Conservation (phyloP, 2,329 filamentous ascomycete species). For the Fusarium oligoseptatum region DNA sequence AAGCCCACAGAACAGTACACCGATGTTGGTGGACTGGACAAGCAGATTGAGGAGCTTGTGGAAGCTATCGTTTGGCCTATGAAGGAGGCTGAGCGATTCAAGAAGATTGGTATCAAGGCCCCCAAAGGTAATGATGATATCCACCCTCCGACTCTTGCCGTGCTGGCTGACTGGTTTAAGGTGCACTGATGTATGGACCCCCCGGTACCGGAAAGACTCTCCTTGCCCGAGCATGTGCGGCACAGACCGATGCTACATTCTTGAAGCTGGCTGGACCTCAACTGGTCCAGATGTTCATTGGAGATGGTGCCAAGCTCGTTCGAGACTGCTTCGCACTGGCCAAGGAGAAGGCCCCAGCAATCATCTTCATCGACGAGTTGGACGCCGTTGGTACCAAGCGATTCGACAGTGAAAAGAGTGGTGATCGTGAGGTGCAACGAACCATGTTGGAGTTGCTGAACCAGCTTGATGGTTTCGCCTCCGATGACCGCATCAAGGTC, state of each 20-base stretch:
- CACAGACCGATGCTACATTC: constrained; percentile 98
- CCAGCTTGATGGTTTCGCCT: constrained; percentile 97
- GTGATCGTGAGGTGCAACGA: constrained; percentile 96
- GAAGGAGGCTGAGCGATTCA: constrained; percentile 99
- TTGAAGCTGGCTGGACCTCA: constrained; percentile 98
- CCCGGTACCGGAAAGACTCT: constrained; percentile 93
- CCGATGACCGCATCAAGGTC: constrained; percentile 96
- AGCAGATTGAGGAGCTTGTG: constrained; percentile 98
- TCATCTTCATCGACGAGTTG: constrained; percentile 99
- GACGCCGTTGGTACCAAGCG: constrained; percentile 99
- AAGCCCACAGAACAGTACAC: constrained; percentile 99
- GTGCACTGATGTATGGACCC: constrained; percentile 97
- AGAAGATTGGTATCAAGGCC: constrained; percentile 99
- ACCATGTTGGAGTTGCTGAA: constrained; percentile 99
- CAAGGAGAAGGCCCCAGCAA: constrained; percentile 98
- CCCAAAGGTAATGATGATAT: constrained; percentile 81
- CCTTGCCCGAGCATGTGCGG: constrained; percentile 93
- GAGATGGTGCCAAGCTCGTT: constrained; percentile 97
- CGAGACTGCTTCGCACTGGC: constrained; percentile 97
- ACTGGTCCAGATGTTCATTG: constrained; percentile 99
- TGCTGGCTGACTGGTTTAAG: constrained; percentile 89
- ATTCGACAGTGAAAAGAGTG: constrained; percentile 98
- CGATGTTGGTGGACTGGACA: constrained; percentile 96
- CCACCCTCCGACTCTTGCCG: constrained; percentile 70
- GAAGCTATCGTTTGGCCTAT: constrained; percentile 99